phyloP scores from a whole-genome alignment of 176 grass and related monocot genomes.

The Aegilops umbellulata region DNA sequence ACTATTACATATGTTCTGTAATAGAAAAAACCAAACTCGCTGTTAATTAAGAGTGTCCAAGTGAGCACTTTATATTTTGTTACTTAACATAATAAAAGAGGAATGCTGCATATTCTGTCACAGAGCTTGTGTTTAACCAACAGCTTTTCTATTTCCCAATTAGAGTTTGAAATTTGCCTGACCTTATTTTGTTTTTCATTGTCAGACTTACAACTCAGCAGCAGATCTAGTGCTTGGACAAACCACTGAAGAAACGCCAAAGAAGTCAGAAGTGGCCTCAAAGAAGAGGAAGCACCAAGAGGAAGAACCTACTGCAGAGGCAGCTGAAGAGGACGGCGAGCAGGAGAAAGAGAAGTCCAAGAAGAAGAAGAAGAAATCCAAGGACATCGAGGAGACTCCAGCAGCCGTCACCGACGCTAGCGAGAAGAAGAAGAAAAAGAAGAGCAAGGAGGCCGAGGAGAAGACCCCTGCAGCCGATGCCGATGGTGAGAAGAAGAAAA shows the following conservation, averaged over 20 bases:
- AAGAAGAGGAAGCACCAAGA: conserved; percentile 68
- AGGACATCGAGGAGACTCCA: conserved; percentile 17
- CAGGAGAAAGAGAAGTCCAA: conserved; percentile 42
- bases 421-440: conserved; percentile 56
- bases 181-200: conserved; percentile 1
- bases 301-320: background rate
- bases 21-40: background rate
- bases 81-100: background rate
- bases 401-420: conserved; percentile 1
- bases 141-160: background rate
- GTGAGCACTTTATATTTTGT: background rate
- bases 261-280: conserved; percentile 37
- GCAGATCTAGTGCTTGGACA: conserved; percentile 55
- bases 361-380: conserved; percentile 45
- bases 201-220: conserved; percentile 77
- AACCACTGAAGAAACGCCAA: conserved; percentile 30
- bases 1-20: background rate
- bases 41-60: too few relatives aligned
- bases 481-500: conserved; percentile 37
- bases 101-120: background rate
- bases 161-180: background rate
- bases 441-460: conserved; percentile 37
- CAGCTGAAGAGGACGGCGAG: background rate
- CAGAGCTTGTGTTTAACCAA: background rate
- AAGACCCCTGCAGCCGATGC: background rate